Conservation (phyloP, 2,329 filamentous ascomycete genomes). For the Venturia carpophila region DNA sequence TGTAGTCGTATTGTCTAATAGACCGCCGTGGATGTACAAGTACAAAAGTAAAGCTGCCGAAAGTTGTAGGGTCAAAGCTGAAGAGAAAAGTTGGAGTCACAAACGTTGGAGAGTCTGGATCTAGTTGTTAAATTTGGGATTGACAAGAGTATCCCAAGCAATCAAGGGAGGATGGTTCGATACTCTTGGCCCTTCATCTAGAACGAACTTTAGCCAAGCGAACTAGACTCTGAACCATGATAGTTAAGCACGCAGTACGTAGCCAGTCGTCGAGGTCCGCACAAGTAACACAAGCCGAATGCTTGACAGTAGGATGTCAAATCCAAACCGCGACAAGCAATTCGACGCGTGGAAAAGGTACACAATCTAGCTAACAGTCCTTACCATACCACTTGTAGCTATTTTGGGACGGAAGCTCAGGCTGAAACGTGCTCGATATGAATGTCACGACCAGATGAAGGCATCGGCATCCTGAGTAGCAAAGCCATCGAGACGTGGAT, state of each 20-base stretch:
- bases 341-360: neutral
- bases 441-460: neutral
- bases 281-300: neutral
- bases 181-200: neutral
- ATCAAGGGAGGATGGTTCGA: too few relatives aligned
- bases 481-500: neutral
- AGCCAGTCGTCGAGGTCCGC: neutral
- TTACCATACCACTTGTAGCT: neutral
- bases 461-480: neutral
- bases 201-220: neutral
- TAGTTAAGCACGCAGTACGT: neutral
- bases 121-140: too few relatives aligned
- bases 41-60: too few relatives aligned
- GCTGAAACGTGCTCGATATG: conserved; percentile 1
- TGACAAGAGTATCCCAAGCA: too few relatives aligned
- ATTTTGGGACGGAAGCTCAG: neutral
- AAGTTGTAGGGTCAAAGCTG: too few relatives aligned
- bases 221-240: neutral
- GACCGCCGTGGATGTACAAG: too few relatives aligned
- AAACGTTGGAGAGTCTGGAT: too few relatives aligned
- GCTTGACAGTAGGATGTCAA: neutral
- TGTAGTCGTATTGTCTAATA: too few relatives aligned
- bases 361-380: neutral
- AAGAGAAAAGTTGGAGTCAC: too few relatives aligned
- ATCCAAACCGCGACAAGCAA: neutral